Percentiles rank a stretch among this genome's conserved stretches.
Conservation (phyloP, 139 green algal genomes). For the Limnomonas spitsbergensis region DNA sequence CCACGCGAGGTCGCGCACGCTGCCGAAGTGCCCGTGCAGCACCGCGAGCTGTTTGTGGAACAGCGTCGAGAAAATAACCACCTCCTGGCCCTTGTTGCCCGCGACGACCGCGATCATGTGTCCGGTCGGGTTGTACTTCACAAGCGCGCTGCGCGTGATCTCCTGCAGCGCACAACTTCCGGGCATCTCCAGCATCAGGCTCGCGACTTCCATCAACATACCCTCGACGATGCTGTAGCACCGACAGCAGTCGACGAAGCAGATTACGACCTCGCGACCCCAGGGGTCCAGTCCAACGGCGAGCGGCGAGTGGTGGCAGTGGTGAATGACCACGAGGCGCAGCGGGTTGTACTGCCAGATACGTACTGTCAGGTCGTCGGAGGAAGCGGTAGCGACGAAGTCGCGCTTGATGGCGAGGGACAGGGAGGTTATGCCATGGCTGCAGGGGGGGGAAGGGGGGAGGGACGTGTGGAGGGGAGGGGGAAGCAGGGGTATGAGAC, state of each 20-base stretch:
- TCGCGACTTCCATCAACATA: slow-evolving; percentile 16
- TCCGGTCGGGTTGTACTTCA: slow-evolving; percentile 42
- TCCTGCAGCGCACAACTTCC: not conserved
- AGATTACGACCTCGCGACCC: slow-evolving; percentile 13
- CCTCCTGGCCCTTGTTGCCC: slow-evolving; percentile 19
- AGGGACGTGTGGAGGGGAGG: too few species aligned
- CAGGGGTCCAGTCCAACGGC: slow-evolving; percentile 13
- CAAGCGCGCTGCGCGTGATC: slow-evolving; percentile 17
- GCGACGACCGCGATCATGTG: slow-evolving; percentile 35
- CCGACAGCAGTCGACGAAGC: slow-evolving; percentile 12
- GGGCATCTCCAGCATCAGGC: not conserved
- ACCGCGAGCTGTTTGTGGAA: slow-evolving; percentile 17
- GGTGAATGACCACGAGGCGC: slow-evolving; percentile 33
- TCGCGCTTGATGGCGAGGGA: slow-evolving; percentile 2
- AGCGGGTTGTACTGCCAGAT: slow-evolving; percentile 35
- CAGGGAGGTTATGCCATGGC: not conserved
- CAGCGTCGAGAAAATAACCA: slow-evolving; percentile 47
- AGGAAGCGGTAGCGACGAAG: slow-evolving; percentile 5
- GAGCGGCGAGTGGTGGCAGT: slow-evolving; percentile 32
- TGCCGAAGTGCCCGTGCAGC: slow-evolving; percentile 38
- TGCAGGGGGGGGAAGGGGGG: too few species aligned
- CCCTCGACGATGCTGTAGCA: slow-evolving; percentile 20
- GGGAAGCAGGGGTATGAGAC: too few species aligned
- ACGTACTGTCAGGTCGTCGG: slow-evolving; percentile 20
- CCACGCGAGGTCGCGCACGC: slow-evolving; percentile 45